Base-by-base conservation (phyloP, 2,329 filamentous ascomycete genomes). In the Trichoderma sp. region DNA sequence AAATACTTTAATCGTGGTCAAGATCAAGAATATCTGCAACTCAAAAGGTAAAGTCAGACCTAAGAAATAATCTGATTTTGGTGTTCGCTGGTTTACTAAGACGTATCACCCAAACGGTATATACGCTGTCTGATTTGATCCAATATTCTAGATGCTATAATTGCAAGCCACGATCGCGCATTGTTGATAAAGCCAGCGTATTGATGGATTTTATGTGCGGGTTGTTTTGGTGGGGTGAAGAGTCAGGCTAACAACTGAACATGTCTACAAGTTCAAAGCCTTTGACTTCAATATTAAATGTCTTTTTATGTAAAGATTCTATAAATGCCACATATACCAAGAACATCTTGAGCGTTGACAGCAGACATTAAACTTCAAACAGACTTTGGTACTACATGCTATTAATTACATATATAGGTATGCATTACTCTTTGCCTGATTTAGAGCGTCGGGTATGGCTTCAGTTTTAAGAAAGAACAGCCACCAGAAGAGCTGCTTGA, bases 401-500 rank as follows among this genome's bases (percentile, higher is more conserved):
- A 12, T 19, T 12, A 45, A 45, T 9, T 12, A 12, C 10, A 1
- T 19, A 10, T 13, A 35, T n/a, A n/a, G n/a, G n/a, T n/a, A 42
- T 19, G 4, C 19, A 3, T n/a, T 42, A 17, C 19, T 52, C 25
- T 29, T 1, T 2, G 1, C 48, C 22, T 25, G n/a, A 27, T n/a
- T 32, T 19, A 56, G 35, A 35, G 53, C 32, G 53, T 37, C 53
- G 53, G 53, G 32, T 35, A 56, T 56, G 25, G 22, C 34, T 22
- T 56, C 53, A 7, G 53, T 37, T 56, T 54, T 35, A 22, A 19
- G 56, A 42, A 22, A 45, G 0, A 58, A 45, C 22, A 34, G 25
- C 69, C 48, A 15, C 60, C 68, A 19, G 69, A 70, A 39, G 69
- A 65, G 70, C 65, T 67, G 10, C 17, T 70, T 12, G 68, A 71